Evolutionary conservation across 2,329 filamentous ascomycete species (phyloP), one percentile per base, ranked within the genome.

Genomic region (Lasiodiplodia sp.): DNA sequence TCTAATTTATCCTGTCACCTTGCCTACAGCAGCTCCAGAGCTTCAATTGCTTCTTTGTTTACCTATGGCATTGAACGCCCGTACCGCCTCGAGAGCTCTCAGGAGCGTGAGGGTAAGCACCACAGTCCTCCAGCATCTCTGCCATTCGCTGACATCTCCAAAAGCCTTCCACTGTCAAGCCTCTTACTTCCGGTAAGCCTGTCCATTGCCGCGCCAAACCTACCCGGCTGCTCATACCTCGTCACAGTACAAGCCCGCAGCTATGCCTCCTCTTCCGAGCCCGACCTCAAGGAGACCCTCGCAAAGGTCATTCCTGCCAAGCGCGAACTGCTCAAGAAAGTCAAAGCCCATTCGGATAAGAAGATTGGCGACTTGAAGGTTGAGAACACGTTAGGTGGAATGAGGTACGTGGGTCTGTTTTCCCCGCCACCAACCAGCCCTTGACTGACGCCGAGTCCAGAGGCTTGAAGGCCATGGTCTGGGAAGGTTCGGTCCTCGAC

Each of bases 401-500:
- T 98, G 96, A 92, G 94, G 84, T 87, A 81, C 60, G 23, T 44
- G 12, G 16, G 34, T 49, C 23, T 1, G 37, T 8, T 65, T 14
- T 21, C 44, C 44, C 7, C 28, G 3, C 12, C 4, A 6, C 21
- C 18, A 18, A n/a, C 40, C 34, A 28, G 44, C 38, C 34, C 34
- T 55, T 68, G 60, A 68, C 25, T 12, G 18, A 16, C 28, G 40
- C 23, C 18, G 16, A n/a, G 53, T 52, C 47, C 70, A 87, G 85
- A 82, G 95, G 95, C 49, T 88, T 99, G 73, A 97, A 97, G 84
- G 92, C 94, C 73, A 97, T 99, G 94, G 88, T 99, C 67, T 99
- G 96, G 96, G 96, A 99, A 82, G 96, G 96, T 57, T 97, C 94
- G 12, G 95, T 98, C 28, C 90, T 99, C 62, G 96, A 99, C 78